Evolutionary conservation across 2,329 filamentous ascomycete genomes (phyloP), one percentile per base, ranked within the genome.

Genomic region (Xylaria sp.): DNA sequence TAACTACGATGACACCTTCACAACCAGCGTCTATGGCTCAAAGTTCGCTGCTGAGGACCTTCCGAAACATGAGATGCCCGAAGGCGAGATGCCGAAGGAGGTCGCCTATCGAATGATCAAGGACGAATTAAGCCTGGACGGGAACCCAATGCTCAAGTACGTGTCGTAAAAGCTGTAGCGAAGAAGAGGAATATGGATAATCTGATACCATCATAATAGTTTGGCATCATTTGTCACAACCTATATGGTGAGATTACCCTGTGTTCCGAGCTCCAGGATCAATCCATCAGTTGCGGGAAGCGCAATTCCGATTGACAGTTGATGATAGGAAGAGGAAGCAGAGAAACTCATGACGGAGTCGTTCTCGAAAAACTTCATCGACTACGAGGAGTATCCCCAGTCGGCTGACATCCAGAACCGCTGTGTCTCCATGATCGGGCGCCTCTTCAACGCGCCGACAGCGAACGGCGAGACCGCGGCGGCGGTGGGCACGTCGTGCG

Each of bases 21-120:
- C 90, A 62, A 90, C 92, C 48, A 94, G 90, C 71, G 93, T 98
- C 75, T 98, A 98, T 78, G 95, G 94, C 77, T 94, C 92, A 70
- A 89, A 86, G 71, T 98, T 93, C 78, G 95, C 95, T 24, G 87
- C 88, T 36, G 84, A 92, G 77, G 93, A 97, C 76, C 85, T 98
- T 50, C 94, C 94, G 32, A 88, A 87, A 77, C 85, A 92, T 77
- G 91, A 94, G 82, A 98, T 98, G 89, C 94, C 95, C 0, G 93
- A 97, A 75, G 77, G 82, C 21, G 93, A 97, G 81, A 97, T 98
- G 94, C 95, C 95, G 53, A 90, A 88, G 74, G 92, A 97, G 73
- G 88, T 97, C 61, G 95, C 95, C n/a, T 97, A 98, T 81, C 91
- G 94, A 57, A 92, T 98, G 92, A 98, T 98, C 85, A 95, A 93